Evolutionary conservation across 805 yeast genomes (phyloP).

Genomic region (Maudiozyma serrabonitensis): DNA sequence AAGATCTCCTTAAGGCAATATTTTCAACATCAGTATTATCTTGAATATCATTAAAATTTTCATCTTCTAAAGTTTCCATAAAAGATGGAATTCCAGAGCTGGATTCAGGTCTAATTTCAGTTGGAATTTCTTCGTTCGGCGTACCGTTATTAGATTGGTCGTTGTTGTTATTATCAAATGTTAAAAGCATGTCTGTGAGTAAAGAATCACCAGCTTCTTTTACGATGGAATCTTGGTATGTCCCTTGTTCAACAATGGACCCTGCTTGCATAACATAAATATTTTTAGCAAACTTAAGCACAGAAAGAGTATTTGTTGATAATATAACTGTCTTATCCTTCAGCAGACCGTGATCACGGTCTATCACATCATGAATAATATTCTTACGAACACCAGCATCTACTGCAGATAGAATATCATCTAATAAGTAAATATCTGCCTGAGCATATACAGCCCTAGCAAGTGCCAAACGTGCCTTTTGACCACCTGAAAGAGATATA

Average conservation of each 20-base stretch:
- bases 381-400: conserved; percentile 60
- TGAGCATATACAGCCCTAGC: conserved; percentile 63
- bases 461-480: conserved; percentile 51
- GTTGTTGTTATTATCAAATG: conserved; percentile 25
- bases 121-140: neutral
- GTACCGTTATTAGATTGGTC: conserved; percentile 4
- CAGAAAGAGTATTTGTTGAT: conserved; percentile 49
- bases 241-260: conserved; percentile 48
- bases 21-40: conserved; percentile 7
- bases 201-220: conserved; percentile 21
- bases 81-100: neutral
- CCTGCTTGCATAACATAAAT: conserved; percentile 51
- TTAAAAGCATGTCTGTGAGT: conserved; percentile 24
- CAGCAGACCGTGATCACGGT: conserved; percentile 36
- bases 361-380: conserved; percentile 41
- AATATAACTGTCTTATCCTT: conserved; percentile 44
- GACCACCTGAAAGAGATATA: conserved; percentile 53
- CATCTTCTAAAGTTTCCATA: conserved; percentile 1
- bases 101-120: neutral
- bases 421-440: conserved; percentile 48
- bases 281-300: conserved; percentile 47
- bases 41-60: neutral
- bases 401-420: conserved; percentile 62
- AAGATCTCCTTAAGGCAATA: conserved; percentile 42
- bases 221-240: conserved; percentile 36